Conservation (phyloP, 1,139 yeast species). For the Candida frijolesensis region DNA sequence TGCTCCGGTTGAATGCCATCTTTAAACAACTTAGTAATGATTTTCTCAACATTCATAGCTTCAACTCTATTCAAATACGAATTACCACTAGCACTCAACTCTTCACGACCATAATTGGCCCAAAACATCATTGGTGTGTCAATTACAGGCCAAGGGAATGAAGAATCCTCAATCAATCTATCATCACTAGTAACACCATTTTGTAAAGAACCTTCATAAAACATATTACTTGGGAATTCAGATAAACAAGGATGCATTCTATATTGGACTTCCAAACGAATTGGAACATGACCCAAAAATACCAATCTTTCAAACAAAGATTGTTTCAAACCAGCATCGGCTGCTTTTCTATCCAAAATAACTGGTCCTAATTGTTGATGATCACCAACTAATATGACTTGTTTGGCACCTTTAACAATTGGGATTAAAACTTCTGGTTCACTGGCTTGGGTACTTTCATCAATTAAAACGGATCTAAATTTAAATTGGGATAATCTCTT, state of each 20-base stretch:
- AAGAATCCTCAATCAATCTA: conserved; percentile 54
- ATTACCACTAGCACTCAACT: conserved; percentile 78
- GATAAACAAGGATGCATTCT: conserved; percentile 92
- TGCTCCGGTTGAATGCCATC: conserved; percentile 83
- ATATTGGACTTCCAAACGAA: conserved; percentile 87
- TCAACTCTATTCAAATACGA: conserved; percentile 88
- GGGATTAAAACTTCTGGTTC: conserved; percentile 94
- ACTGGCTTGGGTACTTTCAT: conserved; percentile 92
- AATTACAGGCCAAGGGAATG: conserved; percentile 88
- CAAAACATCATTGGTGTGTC: conserved; percentile 93
- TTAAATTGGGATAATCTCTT: conserved; percentile 51
- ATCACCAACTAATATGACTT: conserved; percentile 89
- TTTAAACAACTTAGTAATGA: conserved; percentile 70
- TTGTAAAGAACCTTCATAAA: conserved; percentile 89
- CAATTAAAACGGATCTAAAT: conserved; percentile 81
- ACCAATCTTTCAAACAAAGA: conserved; percentile 86
- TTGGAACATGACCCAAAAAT: conserved; percentile 82
- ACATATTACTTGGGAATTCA: conserved; percentile 89
- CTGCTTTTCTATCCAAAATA: conserved; percentile 76
- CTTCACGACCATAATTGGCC: conserved; percentile 90
- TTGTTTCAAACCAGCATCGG: conserved; percentile 82
- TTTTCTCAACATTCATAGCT: conserved; percentile 86
- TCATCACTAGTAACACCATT: conserved; percentile 85
- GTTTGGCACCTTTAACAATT: conserved; percentile 84
- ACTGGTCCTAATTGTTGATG: conserved; percentile 96